Percentiles rank a stretch among this genome's conserved stretches.
These are phyloP conservation scores for Prunella vulgaris DNA, from an alignment of 257 asterid species.

Conservation along the genomic window DNA sequence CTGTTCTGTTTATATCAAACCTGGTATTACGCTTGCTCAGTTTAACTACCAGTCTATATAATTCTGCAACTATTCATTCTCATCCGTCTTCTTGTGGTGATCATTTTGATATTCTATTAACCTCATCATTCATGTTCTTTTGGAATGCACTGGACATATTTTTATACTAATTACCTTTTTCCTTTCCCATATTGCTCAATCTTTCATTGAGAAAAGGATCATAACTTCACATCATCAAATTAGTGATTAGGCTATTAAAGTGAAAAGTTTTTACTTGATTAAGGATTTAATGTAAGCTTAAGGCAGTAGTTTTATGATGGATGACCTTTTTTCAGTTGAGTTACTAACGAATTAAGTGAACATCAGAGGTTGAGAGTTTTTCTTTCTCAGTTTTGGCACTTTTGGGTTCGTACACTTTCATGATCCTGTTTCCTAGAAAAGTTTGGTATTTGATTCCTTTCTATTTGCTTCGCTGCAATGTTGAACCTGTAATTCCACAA, in stretches of 20 bases:
- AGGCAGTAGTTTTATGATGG: neutral
- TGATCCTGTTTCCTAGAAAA: neutral
- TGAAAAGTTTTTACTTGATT: neutral
- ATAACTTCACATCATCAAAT: neutral
- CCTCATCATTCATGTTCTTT: neutral
- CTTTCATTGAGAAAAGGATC: neutral
- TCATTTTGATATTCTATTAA: neutral
- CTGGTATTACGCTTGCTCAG: neutral
- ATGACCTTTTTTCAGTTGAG: neutral
- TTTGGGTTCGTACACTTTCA: neutral
- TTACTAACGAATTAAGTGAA: neutral
- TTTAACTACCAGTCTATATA: neutral
- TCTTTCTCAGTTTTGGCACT: neutral
- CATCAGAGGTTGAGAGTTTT: neutral
- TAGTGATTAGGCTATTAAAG: neutral
- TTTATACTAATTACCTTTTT: neutral
- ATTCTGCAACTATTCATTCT: slow-evolving; percentile 3
- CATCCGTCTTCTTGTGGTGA: neutral
- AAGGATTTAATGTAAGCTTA: neutral
- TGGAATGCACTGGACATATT: neutral
- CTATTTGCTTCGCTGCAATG: neutral
- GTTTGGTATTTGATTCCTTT: neutral
- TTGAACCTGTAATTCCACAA: neutral
- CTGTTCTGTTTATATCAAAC: neutral
- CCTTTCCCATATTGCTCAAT: neutral